phyloP scores from a whole-genome alignment of 2,329 filamentous ascomycete genomes.

The Aspergillus sp. region DNA sequence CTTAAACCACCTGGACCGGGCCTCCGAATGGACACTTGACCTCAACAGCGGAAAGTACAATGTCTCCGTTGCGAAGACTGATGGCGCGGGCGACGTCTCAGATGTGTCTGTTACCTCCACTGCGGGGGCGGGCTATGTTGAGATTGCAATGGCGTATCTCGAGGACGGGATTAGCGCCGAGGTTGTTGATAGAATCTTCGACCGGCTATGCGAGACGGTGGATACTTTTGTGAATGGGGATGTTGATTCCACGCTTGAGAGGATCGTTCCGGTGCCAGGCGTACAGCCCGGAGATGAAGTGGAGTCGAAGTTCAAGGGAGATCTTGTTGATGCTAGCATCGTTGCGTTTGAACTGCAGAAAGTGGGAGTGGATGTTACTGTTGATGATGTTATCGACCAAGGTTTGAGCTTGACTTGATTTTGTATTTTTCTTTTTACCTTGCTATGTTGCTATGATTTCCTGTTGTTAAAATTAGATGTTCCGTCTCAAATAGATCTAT shows the following conservation, averaged over 20 bases:
- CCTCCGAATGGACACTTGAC: slow-evolving; percentile 5
- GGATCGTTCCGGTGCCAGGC: neutral
- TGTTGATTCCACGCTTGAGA: neutral
- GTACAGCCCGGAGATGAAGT: neutral
- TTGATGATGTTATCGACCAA: slow-evolving; percentile 13
- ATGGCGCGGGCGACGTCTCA: slow-evolving; percentile 4
- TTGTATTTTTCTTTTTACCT: neutral
- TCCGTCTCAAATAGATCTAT: too few species aligned
- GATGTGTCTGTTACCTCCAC: slow-evolving; percentile 12
- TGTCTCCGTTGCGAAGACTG: slow-evolving; percentile 9
- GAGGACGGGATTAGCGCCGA: neutral
- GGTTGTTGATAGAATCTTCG: neutral
- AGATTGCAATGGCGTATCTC: slow-evolving; percentile 12
- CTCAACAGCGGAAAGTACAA: slow-evolving; percentile 22
- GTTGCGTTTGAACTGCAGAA: slow-evolving; percentile 11
- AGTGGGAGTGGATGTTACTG: neutral
- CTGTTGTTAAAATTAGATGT: neutral
- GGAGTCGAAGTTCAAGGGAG: neutral
- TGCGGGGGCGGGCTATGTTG: neutral
- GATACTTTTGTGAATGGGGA: slow-evolving; percentile 3
- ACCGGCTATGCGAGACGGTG: neutral
- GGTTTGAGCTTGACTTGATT: neutral
- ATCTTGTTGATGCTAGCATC: slow-evolving; percentile 7
- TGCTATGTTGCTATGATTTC: neutral
- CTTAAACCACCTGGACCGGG: slow-evolving; percentile 23